Evolutionary conservation across 345 rosid genomes (phyloP).

Genomic region (Brassica cretica): DNA sequence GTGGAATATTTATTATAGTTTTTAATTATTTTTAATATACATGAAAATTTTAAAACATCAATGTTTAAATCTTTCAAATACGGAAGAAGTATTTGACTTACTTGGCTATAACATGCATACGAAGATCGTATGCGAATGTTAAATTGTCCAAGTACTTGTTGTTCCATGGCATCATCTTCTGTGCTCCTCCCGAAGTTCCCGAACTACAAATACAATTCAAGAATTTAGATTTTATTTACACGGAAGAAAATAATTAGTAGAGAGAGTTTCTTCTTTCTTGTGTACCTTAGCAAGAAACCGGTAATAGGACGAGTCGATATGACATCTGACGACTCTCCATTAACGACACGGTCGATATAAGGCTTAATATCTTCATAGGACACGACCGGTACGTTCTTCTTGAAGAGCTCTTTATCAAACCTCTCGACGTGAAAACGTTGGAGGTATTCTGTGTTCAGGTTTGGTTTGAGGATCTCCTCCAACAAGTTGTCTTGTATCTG

Average conservation of each 20-base stretch:
- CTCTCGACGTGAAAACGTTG: constrained; percentile 45
- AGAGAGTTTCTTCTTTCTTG: neutral
- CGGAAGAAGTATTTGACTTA: constrained; percentile 21
- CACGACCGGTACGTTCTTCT: constrained; percentile 68
- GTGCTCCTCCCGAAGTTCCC: constrained; percentile 90
- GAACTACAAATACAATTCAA: constrained; percentile 54
- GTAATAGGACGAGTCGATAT: constrained; percentile 77
- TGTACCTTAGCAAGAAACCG: constrained; percentile 83
- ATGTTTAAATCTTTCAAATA: neutral
- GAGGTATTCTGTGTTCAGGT: constrained; percentile 65
- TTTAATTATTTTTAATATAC: neutral
- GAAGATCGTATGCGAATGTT: constrained; percentile 80
- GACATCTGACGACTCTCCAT: constrained; percentile 63
- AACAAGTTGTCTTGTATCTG: constrained; percentile 55
- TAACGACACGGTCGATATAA: constrained; percentile 67
- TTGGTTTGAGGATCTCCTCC: constrained; percentile 51
- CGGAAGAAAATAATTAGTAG: neutral
- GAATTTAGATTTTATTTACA: neutral
- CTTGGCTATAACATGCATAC: constrained; percentile 78
- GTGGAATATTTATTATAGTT: no score
- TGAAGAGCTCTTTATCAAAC: constrained; percentile 53
- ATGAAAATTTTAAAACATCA: neutral
- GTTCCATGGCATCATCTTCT: constrained; percentile 93
- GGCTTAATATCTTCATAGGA: constrained; percentile 73
- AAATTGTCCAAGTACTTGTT: constrained; percentile 77